Base-by-base conservation (phyloP, 2,329 filamentous ascomycete genomes). In the Daldinia eschscholtzii region DNA sequence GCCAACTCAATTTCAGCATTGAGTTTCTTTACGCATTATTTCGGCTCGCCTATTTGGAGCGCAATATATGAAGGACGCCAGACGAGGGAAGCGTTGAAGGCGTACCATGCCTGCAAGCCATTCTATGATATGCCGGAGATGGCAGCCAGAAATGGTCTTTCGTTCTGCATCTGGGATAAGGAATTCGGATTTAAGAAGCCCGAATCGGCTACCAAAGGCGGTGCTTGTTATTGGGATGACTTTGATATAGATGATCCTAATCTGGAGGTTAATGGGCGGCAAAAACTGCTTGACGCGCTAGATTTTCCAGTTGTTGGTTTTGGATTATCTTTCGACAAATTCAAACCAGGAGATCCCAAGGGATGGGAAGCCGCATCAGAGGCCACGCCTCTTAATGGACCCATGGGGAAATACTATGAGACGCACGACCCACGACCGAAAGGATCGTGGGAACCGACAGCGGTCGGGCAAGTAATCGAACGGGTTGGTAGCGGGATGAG, bases 131-230 rank as follows among this genome's bases (percentile, higher is more conserved):
- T 71, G 63, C 69, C 69, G 5, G 69, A 71, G 62, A 66, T 66
- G 63, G 56, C 37, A 33, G 53, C 63, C 23, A 62, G 70, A 39
- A 75, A 71, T 44, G 73, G 72, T n/a, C 70, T 75, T 10, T 74
- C 72, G 1, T 75, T 71, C 57, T 70, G 64, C 48, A 65, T 75
- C 23, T 75, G 69, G 66, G 73, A 75, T 50, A 74, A 71, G 50
- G 68, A 75, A 35, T 75, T 74, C 42, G 60, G 61, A 10, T 75
- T 71, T 57, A 73, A 69, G 60, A 61, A 60, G 6, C 59, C 72
- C 9, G 72, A 72, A 60, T 74, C 73, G 4, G 69, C 60, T 7
- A 61, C 58, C 1, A 70, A 61, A 7, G 71, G 74, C 10, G 74
- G 73, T 7, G 64, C 56, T 3, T 65, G 72, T 37, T 74, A 73